phyloP scores from a whole-genome alignment of 768 basidiomycete species.

The Nevesoporus exiguus region DNA sequence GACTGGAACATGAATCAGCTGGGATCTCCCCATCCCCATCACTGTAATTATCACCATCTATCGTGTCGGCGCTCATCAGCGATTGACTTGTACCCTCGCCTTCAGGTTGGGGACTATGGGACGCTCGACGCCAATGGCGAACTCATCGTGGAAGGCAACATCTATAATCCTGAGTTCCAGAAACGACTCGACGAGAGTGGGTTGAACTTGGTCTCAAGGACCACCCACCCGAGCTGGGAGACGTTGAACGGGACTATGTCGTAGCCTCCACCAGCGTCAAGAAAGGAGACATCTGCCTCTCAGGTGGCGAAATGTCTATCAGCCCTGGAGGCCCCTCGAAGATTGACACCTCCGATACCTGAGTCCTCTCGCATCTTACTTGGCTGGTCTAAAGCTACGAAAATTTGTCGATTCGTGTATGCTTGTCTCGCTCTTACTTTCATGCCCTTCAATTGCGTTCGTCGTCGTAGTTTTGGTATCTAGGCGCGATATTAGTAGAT shows the following conservation, averaged over 20 bases:
- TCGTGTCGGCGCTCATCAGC: neutral
- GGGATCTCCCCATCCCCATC: slow-evolving; percentile 32
- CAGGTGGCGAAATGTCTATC: slow-evolving; percentile 7
- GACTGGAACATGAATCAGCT: slow-evolving; percentile 32
- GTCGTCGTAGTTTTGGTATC: neutral
- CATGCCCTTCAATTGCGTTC: neutral
- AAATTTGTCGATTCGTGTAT: neutral
- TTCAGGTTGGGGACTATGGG: slow-evolving; percentile 32
- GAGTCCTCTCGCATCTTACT: neutral
- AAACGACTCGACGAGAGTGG: neutral
- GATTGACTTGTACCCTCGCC: neutral
- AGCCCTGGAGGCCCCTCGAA: slow-evolving; percentile 18
- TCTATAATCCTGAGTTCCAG: slow-evolving; percentile 22
- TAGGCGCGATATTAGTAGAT: too few relatives aligned
- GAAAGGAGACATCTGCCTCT: slow-evolving; percentile 1
- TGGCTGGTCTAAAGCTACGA: neutral
- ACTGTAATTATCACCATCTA: slow-evolving; percentile 5
- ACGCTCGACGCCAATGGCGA: slow-evolving; percentile 15
- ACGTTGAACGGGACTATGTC: slow-evolving; percentile 16
- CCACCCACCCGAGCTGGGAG: slow-evolving; percentile 1
- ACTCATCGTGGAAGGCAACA: slow-evolving; percentile 19
- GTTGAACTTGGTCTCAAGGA: neutral
- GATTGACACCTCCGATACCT: neutral
- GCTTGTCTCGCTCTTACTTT: too few relatives aligned
- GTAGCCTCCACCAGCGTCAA: slow-evolving; percentile 21